These are phyloP conservation scores for Hirschioporus abietinus DNA, from an alignment of 768 basidiomycete genomes.

Conservation along the genomic window DNA sequence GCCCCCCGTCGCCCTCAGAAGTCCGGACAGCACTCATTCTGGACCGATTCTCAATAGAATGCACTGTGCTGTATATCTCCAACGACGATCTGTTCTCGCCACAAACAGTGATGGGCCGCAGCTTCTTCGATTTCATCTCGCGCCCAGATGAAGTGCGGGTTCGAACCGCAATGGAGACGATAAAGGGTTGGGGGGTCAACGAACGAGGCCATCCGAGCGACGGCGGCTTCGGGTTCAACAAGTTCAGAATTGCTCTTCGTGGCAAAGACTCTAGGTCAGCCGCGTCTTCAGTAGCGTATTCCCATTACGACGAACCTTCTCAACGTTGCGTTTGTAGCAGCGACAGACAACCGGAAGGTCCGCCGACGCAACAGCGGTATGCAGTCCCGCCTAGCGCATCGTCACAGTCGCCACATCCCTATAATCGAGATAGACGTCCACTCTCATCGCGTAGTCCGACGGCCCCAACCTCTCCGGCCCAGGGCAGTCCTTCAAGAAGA, in stretches of 20 bases:
- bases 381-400: constrained; percentile 13
- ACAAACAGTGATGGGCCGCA: constrained; percentile 52
- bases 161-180: constrained; percentile 66
- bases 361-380: constrained; percentile 26
- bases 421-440: neutral
- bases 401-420: constrained; percentile 9
- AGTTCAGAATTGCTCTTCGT: constrained; percentile 49
- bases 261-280: constrained; percentile 62
- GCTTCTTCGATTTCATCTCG: constrained; percentile 73
- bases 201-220: constrained; percentile 80
- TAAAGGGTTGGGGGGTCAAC: constrained; percentile 83
- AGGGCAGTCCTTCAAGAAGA: neutral
- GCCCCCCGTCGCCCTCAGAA: neutral
- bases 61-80: constrained; percentile 65
- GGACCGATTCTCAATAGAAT: constrained; percentile 65
- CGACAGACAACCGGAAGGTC: constrained; percentile 22
- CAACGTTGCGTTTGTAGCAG: constrained; percentile 13
- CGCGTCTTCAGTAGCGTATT: neutral
- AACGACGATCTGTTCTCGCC: constrained; percentile 65
- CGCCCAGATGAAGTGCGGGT: constrained; percentile 60
- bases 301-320: constrained; percentile 4
- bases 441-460: neutral
- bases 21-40: constrained; percentile 77
- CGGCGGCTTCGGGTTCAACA: constrained; percentile 80
- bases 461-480: neutral